phyloP scores from a whole-genome alignment of 176 grass and related monocot species.

The Stipa capillata region DNA sequence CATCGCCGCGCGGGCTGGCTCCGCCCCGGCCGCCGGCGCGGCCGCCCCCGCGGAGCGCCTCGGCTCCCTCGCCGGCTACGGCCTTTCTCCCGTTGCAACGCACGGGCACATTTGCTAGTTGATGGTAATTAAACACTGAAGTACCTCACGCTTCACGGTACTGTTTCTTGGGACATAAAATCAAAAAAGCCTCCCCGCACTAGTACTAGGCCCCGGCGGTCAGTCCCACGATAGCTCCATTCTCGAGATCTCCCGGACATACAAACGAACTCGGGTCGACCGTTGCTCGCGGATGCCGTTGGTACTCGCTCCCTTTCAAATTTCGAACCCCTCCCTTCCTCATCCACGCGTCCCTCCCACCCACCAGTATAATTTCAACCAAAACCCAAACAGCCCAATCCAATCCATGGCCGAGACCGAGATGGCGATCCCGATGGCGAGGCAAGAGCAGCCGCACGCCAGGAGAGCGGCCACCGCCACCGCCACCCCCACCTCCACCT shows the following conservation, averaged over 20 bases:
- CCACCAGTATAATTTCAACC: neutral
- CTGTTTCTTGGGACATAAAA: too few species aligned
- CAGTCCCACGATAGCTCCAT: neutral
- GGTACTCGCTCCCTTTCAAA: conserved; percentile 51
- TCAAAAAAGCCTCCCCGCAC: too few species aligned
- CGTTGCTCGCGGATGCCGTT: conserved; percentile 37
- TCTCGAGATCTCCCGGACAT: neutral
- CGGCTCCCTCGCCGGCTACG: too few species aligned
- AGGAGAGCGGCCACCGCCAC: conserved; percentile 7
- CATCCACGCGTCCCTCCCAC: neutral
- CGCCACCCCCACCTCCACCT: conserved; percentile 13
- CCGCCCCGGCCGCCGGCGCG: too few species aligned
- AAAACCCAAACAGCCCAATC: neutral
- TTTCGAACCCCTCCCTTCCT: conserved; percentile 3
- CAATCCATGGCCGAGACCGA: conserved; percentile 39
- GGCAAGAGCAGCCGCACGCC: neutral
- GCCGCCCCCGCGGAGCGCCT: too few species aligned
- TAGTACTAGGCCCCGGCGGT: neutral
- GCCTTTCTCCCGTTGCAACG: too few species aligned
- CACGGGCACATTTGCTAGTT: too few species aligned
- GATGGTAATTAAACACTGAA: too few species aligned
- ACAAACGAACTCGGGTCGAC: neutral
- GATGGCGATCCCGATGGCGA: conserved; percentile 2
- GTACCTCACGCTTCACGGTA: too few species aligned
- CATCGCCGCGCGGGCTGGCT: too few species aligned